Evolutionary conservation across 2,329 filamentous ascomycete species (phyloP), one percentile per base, ranked within the genome.

Genomic region (Aureobasidium pullulans): DNA sequence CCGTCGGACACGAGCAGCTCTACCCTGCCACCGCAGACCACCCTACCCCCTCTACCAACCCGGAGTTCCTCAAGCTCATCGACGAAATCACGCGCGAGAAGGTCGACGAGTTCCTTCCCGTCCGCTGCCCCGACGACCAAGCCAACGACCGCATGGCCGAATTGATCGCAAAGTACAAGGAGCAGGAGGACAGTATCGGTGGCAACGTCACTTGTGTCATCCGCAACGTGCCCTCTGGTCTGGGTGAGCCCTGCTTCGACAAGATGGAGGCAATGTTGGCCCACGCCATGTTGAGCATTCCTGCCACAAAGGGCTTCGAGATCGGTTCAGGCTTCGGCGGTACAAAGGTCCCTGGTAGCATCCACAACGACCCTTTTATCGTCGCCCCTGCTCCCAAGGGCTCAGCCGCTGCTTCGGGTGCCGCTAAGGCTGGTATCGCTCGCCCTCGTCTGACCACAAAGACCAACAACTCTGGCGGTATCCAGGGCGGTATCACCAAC

Each of bases 161-260:
- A 9, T 76, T 84, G 66, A 92, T 97, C 66, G 88, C 86, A 66
- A 82, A 86, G 47, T 92, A 88, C 77, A 82, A 86, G 59, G 90
- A 96, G 66, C 80, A 79, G 61, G 75, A 90, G 61, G 93, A 97
- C 78, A 93, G 88, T 76, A 96, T 96, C 65, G 94, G 94, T 61
- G 94, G 94, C 62, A 96, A 90, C 11, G 91, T 97, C 16, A 96
- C 91, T 47, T 97, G 93, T 68, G 89, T 97, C 40, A 91, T 97
- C 70, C 84, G 89, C 64, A 93, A 95, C 69, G 84, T 85, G 7
- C 94, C 93, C 31, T 82, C 84, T 42, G 93, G 93, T 0, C 82
- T 97, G 2, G 94, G 94, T 61, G 94, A 97, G 80, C 94, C 93
- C 0, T 89, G 85, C 74, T 97, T 99, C 73, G 90, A 96, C 75